Evolutionary conservation across 805 yeast genomes (phyloP).

Genomic region (Pichia ethanolica): DNA sequence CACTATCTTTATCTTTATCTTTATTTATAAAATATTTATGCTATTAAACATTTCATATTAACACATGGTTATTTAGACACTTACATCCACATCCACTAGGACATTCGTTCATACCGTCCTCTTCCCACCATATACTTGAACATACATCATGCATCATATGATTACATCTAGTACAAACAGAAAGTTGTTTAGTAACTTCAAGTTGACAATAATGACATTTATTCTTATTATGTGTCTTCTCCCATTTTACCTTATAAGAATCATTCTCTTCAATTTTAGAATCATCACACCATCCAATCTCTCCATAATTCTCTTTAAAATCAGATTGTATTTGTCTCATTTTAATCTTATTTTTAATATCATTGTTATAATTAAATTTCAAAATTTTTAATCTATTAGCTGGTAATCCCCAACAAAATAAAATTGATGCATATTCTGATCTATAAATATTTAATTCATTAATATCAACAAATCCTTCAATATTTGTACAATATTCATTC

Average conservation of each 20-base stretch:
- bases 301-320: conserved; percentile 21
- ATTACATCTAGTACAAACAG: conserved; percentile 65
- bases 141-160: conserved; percentile 76
- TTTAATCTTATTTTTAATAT: neutral
- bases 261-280: neutral
- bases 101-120: conserved; percentile 44
- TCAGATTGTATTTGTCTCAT: neutral
- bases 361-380: conserved; percentile 46
- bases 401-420: conserved; percentile 79
- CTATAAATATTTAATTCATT: conserved; percentile 39
- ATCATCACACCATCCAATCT: conserved; percentile 22
- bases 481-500: conserved; percentile 32
- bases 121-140: conserved; percentile 73
- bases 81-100: conserved; percentile 82
- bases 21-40: no score
- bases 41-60: neutral
- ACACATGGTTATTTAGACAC: conserved; percentile 30
- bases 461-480: conserved; percentile 34
- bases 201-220: conserved; percentile 64
- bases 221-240: conserved; percentile 17
- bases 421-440: conserved; percentile 66
- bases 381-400: conserved; percentile 71
- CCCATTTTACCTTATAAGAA: conserved; percentile 10
- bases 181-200: conserved; percentile 50
- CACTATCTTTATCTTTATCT: no score